phyloP scores from a whole-genome alignment of 2,329 filamentous ascomycete genomes.

The Neonectria magnoliae region DNA sequence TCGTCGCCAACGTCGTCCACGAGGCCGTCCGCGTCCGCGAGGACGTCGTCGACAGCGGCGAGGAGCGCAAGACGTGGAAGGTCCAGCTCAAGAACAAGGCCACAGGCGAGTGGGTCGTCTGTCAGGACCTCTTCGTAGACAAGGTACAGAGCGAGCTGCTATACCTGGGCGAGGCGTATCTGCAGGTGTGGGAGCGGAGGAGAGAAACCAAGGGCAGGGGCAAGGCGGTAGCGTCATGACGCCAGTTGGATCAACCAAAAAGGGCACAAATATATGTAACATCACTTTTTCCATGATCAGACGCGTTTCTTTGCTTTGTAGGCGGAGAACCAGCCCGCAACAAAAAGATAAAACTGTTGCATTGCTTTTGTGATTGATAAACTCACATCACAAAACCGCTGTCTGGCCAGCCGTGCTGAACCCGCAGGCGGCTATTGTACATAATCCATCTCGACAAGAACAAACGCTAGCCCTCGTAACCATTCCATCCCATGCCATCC shows the following conservation, averaged over 20 bases:
- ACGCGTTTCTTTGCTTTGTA: slow-evolving; percentile 2
- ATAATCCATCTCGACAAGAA: slow-evolving; percentile 28
- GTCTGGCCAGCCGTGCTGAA: slow-evolving; percentile 14
- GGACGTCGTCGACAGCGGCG: slow-evolving; percentile 88
- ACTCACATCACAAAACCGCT: slow-evolving; percentile 21
- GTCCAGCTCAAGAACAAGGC: slow-evolving; percentile 87
- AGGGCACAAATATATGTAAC: slow-evolving; percentile 25
- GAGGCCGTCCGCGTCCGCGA: slow-evolving; percentile 81
- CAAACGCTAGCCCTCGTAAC: slow-evolving; percentile 29
- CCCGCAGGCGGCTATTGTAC: slow-evolving; percentile 27
- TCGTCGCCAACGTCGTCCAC: slow-evolving; percentile 94
- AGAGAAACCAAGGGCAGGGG: slow-evolving; percentile 59
- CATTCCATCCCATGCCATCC: slow-evolving; percentile 20
- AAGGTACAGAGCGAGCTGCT: slow-evolving; percentile 88
- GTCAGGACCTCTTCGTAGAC: slow-evolving; percentile 94
- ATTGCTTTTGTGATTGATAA: slow-evolving; percentile 23
- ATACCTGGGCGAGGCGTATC: slow-evolving; percentile 92
- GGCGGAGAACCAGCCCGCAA: slow-evolving; percentile 17
- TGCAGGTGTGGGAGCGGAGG: slow-evolving; percentile 95
- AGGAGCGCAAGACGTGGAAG: slow-evolving; percentile 91
- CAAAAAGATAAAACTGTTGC: not conserved
- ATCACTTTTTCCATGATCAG: slow-evolving; percentile 17
- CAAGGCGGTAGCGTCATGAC: slow-evolving; percentile 32
- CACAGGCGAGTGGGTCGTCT: slow-evolving; percentile 87
- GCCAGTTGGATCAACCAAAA: not conserved